These are phyloP conservation scores for Puccinia hordei DNA, from an alignment of 1,284 basidiomycete genomes.

Conservation along the genomic window DNA sequence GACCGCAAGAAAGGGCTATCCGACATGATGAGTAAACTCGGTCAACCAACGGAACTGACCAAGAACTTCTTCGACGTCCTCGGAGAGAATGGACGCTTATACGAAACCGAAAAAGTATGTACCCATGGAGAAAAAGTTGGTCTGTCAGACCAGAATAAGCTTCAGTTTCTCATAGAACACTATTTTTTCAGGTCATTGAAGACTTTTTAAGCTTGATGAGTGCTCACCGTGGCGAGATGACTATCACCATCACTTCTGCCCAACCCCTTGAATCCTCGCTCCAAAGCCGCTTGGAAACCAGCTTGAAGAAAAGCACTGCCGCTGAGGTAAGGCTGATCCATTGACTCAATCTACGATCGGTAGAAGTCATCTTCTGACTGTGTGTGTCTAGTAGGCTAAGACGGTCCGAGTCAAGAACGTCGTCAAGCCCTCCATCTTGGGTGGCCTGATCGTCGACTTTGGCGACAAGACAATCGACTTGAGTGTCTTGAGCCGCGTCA, in stretches of 20 bases:
- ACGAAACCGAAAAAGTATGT: constrained; percentile 69
- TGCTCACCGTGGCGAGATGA: constrained; percentile 88
- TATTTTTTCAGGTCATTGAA: constrained; percentile 68
- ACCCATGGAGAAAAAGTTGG: not conserved
- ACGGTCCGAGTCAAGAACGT: constrained; percentile 48
- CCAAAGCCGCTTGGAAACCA: constrained; percentile 73
- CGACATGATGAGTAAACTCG: constrained; percentile 37
- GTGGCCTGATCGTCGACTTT: constrained; percentile 92
- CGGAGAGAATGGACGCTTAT: constrained; percentile 88
- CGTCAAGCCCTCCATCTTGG: constrained; percentile 84
- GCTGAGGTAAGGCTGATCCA: constrained; percentile 72
- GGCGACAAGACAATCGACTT: constrained; percentile 97
- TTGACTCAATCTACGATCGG: no score
- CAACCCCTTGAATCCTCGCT: constrained; percentile 72
- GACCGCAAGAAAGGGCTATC: constrained; percentile 47
- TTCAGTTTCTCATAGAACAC: not conserved
- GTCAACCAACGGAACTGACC: constrained; percentile 64
- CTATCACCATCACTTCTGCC: constrained; percentile 87
- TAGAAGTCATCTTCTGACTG: not conserved
- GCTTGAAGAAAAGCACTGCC: constrained; percentile 79
- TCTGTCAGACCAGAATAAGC: not conserved
- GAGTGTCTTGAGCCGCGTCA: constrained; percentile 87
- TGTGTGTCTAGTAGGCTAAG: constrained; percentile 32
- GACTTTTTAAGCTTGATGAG: constrained; percentile 88
- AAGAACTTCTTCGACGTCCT: constrained; percentile 89